phyloP scores from a whole-genome alignment of 148 eudicot species.

The Arctostaphylos glauca region DNA sequence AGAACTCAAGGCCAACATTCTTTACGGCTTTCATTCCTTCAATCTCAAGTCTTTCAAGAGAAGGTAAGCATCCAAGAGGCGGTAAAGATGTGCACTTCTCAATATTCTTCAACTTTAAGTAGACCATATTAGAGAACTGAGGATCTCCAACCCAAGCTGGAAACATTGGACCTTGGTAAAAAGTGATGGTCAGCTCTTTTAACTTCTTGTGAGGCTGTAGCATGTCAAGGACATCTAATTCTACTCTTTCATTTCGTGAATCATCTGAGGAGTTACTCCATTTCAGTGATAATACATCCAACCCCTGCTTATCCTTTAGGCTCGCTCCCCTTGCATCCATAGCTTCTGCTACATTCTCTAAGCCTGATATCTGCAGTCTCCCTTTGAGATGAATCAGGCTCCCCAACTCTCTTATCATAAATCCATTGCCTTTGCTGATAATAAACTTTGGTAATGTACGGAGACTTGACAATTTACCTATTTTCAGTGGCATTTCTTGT shows the following conservation, averaged over 20 bases:
- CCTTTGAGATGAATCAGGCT: conserved; percentile 15
- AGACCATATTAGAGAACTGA: neutral
- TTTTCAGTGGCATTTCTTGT: conserved; percentile 16
- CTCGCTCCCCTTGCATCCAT: conserved; percentile 11
- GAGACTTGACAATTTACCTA: neutral
- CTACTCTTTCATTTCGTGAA: neutral
- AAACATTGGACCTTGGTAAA: conserved; percentile 5
- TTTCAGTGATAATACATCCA: conserved; percentile 9
- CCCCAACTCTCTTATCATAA: conserved; percentile 15
- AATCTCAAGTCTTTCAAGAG: conserved; percentile 6
- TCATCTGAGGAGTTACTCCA: conserved; percentile 7
- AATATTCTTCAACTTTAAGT: neutral
- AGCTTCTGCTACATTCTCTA: conserved; percentile 11
- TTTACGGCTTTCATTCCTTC: conserved; percentile 4
- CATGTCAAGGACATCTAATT: conserved; percentile 12
- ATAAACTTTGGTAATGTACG: conserved; percentile 20
- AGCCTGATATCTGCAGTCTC: conserved; percentile 2
- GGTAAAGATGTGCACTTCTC: conserved; percentile 15
- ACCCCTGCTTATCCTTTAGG: neutral
- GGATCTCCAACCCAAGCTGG: conserved; percentile 13
- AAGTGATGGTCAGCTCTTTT: conserved; percentile 4
- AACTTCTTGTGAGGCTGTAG: conserved; percentile 12
- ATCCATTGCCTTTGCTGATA: neutral
- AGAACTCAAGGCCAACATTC: conserved; percentile 19
- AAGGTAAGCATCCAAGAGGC: neutral